phyloP scores from a whole-genome alignment of 345 rosid species.

The Erodium maritimum region DNA sequence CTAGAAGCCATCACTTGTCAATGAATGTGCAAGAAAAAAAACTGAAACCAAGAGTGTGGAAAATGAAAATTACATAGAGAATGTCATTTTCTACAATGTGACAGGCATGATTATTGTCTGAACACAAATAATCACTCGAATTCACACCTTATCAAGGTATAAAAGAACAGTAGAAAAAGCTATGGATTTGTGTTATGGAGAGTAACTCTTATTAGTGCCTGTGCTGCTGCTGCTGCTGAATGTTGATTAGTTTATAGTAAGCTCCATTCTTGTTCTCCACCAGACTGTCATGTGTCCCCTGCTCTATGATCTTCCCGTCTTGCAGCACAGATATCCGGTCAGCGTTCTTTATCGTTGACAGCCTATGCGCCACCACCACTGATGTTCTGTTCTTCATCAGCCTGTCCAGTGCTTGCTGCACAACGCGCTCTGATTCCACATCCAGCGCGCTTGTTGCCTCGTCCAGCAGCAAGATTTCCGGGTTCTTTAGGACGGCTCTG shows the following conservation, averaged over 20 bases:
- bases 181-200: no score
- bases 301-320: constrained; percentile 65
- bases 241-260: constrained; percentile 64
- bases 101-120: not conserved
- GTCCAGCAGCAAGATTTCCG: constrained; percentile 71
- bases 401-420: constrained; percentile 83
- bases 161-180: not conserved
- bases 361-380: constrained; percentile 82
- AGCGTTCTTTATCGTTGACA: constrained; percentile 74
- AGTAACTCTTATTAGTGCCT: constrained; percentile 2
- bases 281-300: constrained; percentile 69
- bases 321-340: constrained; percentile 73
- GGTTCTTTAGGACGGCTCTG: constrained; percentile 80
- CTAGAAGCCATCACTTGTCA: not conserved
- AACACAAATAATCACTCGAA: not conserved
- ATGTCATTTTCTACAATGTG: not conserved
- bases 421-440: constrained; percentile 68
- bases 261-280: constrained; percentile 59
- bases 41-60: no score
- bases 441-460: constrained; percentile 94
- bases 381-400: constrained; percentile 81
- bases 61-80: not conserved
- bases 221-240: constrained; percentile 57
- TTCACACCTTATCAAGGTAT: not conserved
- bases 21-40: not conserved